A percentile compares a stretch with the other conserved stretches of the same genome.
Conservation (phyloP, 371 early-diverging fungal genomes). For the Rhizopus arrhizus region DNA sequence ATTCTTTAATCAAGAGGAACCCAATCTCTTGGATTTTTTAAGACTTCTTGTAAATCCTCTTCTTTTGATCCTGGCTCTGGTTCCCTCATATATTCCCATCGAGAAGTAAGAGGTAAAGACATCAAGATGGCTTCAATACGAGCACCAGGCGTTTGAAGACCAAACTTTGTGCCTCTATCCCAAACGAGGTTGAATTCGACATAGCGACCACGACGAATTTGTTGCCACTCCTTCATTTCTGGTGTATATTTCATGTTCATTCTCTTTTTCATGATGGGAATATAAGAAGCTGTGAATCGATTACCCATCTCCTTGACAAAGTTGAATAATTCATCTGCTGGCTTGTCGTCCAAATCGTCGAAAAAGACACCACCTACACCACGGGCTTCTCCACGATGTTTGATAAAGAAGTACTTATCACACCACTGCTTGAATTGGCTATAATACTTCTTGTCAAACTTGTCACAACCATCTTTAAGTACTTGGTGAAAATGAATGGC, state of each 20-base stretch:
- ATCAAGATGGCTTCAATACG: slow-evolving; percentile 84
- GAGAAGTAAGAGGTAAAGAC: slow-evolving; percentile 77
- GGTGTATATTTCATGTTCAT: slow-evolving; percentile 64
- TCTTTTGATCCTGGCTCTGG: slow-evolving; percentile 71
- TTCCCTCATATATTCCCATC: slow-evolving; percentile 85
- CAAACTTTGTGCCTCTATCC: slow-evolving; percentile 89
- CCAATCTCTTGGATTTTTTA: slow-evolving; percentile 87
- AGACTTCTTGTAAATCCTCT: slow-evolving; percentile 72
- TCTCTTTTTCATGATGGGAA: slow-evolving; percentile 73
- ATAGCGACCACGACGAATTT: slow-evolving; percentile 82
- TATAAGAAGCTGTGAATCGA: slow-evolving; percentile 73
- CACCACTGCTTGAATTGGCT: slow-evolving; percentile 81
- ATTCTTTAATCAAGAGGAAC: slow-evolving; percentile 39
- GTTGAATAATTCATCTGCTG: slow-evolving; percentile 66
- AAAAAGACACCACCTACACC: slow-evolving; percentile 91
- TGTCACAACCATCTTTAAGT: slow-evolving; percentile 77
- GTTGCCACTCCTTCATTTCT: slow-evolving; percentile 79
- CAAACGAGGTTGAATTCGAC: slow-evolving; percentile 87
- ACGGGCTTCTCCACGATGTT: slow-evolving; percentile 76
- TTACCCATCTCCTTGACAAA: slow-evolving; percentile 72
- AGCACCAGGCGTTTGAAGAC: slow-evolving; percentile 79
- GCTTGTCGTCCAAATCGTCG: slow-evolving; percentile 75
- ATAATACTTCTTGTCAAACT: slow-evolving; percentile 69
- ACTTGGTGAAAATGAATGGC: slow-evolving; percentile 78
- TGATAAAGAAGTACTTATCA: slow-evolving; percentile 77